phyloP scores from a whole-genome alignment of 345 rosid species.

The Combretum micranthum region DNA sequence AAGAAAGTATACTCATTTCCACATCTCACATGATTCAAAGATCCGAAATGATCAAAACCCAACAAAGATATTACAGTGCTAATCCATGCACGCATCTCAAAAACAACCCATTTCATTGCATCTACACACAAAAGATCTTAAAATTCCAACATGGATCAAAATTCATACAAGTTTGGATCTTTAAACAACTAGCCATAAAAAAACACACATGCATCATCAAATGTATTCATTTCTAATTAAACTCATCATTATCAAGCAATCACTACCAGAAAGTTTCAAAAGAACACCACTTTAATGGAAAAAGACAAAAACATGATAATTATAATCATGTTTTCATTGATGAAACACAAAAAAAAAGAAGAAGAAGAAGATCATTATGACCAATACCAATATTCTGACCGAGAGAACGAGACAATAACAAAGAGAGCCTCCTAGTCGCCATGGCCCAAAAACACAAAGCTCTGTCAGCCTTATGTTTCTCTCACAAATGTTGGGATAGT shows the following conservation, averaged over 20 bases:
- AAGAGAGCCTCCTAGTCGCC: slow-evolving; percentile 47
- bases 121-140: neutral
- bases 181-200: neutral
- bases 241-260: no score
- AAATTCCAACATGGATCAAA: neutral
- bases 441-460: slow-evolving; percentile 16
- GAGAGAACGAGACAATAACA: slow-evolving; percentile 48
- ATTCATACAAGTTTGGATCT: neutral
- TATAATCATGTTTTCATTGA: no score
- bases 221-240: neutral
- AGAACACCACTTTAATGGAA: neutral
- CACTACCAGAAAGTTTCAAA: neutral
- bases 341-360: slow-evolving; percentile 12
- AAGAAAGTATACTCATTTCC: no score
- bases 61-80: neutral
- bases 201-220: neutral
- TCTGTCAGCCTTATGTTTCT: neutral
- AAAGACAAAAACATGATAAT: neutral
- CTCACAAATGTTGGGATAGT: neutral
- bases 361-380: slow-evolving; percentile 15
- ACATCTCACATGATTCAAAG: neutral
- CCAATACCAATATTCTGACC: slow-evolving; percentile 1
- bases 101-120: no score
- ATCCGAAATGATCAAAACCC: neutral
- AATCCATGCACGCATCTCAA: neutral